These are phyloP conservation scores for Ampelocalamus luodianensis DNA, from an alignment of 176 grass and related monocot genomes.

Conservation along the genomic window DNA sequence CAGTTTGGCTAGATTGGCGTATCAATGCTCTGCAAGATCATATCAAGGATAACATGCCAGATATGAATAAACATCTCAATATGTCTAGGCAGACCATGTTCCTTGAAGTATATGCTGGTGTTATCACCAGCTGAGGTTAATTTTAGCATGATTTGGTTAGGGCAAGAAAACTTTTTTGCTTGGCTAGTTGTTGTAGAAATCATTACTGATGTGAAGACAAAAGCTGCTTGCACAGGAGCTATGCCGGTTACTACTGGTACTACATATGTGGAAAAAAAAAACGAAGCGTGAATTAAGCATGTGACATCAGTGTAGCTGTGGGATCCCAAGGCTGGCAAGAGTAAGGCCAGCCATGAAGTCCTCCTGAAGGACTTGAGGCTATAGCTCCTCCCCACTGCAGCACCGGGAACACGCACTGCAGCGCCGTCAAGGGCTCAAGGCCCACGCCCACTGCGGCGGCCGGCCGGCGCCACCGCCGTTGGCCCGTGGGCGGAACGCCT, in stretches of 20 bases:
- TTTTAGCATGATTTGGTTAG: not conserved
- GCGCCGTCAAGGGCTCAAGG: slow-evolving; percentile 44
- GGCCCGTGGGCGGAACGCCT: slow-evolving; percentile 44
- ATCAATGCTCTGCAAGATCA: slow-evolving; percentile 85
- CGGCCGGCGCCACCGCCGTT: not conserved
- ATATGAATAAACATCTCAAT: not conserved
- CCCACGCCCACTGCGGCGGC: slow-evolving; percentile 36
- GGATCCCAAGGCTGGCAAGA: slow-evolving; percentile 94
- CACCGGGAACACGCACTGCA: slow-evolving; percentile 77
- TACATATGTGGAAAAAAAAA: not conserved
- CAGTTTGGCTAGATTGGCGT: slow-evolving; percentile 89
- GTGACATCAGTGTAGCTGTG: slow-evolving; percentile 55
- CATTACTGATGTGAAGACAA: not conserved
- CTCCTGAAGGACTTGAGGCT: slow-evolving; percentile 72
- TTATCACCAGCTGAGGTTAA: not conserved
- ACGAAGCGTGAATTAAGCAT: not conserved
- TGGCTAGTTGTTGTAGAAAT: not conserved
- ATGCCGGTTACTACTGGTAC: not conserved
- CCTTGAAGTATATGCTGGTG: not conserved
- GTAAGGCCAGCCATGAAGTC: slow-evolving; percentile 91
- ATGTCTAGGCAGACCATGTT: slow-evolving; percentile 13
- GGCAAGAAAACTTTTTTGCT: not conserved
- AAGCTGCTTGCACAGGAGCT: not conserved
- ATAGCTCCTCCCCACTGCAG: slow-evolving; percentile 86
- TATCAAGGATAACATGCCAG: slow-evolving; percentile 2